Evolutionary conservation across 306 rosid species (phyloP).

Genomic region (Luffa acutangula): DNA sequence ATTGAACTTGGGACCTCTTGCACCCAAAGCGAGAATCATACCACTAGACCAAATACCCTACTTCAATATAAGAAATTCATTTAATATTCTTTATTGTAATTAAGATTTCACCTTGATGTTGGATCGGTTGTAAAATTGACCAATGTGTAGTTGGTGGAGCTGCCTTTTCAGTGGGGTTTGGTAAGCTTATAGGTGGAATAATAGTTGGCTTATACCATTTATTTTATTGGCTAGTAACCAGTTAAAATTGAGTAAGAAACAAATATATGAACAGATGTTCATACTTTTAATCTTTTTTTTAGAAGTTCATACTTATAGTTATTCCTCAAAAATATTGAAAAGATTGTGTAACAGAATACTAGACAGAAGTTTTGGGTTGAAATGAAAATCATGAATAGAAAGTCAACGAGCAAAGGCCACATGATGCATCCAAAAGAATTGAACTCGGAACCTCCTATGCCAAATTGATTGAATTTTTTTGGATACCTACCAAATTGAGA

Average conservation of each 20-base stretch:
- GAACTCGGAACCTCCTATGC: not conserved
- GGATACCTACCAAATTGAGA: not conserved
- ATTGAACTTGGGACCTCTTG: not conserved
- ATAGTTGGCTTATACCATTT: not conserved
- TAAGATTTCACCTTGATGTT: not conserved
- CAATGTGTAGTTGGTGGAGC: not conserved
- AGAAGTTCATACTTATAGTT: no score
- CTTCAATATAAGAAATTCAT: not conserved
- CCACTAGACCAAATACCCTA: conserved; percentile 8
- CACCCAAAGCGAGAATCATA: conserved; percentile 7
- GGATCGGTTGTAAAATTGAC: not conserved
- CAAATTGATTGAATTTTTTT: not conserved
- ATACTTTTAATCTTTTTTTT: not conserved
- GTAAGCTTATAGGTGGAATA: not conserved
- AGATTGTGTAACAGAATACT: not conserved
- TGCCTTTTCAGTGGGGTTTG: not conserved
- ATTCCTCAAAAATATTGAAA: not conserved
- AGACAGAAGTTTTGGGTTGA: not conserved
- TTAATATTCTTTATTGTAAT: not conserved
- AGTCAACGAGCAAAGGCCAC: not conserved
- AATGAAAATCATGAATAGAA: not conserved
- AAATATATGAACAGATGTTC: not conserved
- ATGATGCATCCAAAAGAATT: not conserved
- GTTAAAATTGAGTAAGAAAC: not conserved
- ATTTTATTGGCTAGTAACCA: not conserved